phyloP scores from a whole-genome alignment of 108 stramenopile species.

The Schizochytrium sp. region DNA sequence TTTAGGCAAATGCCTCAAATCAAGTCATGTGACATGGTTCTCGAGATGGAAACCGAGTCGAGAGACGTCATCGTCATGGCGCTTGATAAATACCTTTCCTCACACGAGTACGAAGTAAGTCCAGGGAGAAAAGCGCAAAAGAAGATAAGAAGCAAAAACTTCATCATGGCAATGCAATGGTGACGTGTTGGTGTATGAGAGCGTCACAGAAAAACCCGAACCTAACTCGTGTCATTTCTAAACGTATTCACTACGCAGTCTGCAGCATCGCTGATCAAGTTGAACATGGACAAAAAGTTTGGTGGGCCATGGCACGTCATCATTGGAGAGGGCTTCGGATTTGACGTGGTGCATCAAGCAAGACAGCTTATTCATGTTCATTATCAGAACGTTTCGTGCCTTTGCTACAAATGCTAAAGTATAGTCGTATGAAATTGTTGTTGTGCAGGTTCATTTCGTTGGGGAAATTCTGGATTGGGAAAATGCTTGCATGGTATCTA shows the following conservation, averaged over 20 bases:
- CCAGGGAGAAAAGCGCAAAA: not conserved
- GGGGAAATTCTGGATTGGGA: too few relatives aligned
- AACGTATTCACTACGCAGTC: constrained; percentile 18
- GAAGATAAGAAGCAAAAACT: not conserved
- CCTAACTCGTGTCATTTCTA: too few relatives aligned
- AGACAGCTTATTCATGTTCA: constrained; percentile 55
- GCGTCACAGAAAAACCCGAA: too few relatives aligned
- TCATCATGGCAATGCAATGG: too few relatives aligned
- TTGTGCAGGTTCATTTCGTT: too few relatives aligned
- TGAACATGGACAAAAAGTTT: constrained; percentile 72
- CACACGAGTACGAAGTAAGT: constrained; percentile 63
- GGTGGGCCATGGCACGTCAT: constrained; percentile 72
- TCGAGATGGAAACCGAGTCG: constrained; percentile 67
- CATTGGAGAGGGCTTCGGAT: constrained; percentile 62
- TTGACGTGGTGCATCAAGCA: constrained; percentile 55
- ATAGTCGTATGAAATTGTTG: too few relatives aligned
- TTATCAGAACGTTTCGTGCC: constrained; percentile 45
- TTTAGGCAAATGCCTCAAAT: not conserved
- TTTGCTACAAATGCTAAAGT: constrained; percentile 55
- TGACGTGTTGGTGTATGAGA: too few relatives aligned
- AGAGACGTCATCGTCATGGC: constrained; percentile 69
- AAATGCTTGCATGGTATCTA: too few relatives aligned
- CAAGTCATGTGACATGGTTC: constrained; percentile 67
- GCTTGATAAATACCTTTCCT: constrained; percentile 63
- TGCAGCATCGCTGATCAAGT: constrained; percentile 59